A percentile compares a stretch with the other conserved stretches of the same genome.
These are phyloP conservation scores for Luvunga scandens DNA, from an alignment of 345 rosid species.

Conservation along the genomic window DNA sequence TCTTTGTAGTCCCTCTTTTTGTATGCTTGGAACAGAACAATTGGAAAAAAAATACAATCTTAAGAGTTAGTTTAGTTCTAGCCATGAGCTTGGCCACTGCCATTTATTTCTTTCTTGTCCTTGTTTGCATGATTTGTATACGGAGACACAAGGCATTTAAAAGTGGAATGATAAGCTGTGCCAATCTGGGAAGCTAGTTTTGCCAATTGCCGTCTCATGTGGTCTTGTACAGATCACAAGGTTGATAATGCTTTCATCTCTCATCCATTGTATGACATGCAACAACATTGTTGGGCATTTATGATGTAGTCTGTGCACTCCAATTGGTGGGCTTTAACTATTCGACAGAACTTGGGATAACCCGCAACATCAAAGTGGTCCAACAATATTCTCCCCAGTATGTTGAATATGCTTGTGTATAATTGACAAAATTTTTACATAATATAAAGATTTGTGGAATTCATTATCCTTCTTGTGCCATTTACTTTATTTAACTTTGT, in stretches of 20 bases:
- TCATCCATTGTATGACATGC: slow-evolving; percentile 6
- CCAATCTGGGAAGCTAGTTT: slow-evolving; percentile 10
- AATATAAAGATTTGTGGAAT: not conserved
- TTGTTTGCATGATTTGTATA: not conserved
- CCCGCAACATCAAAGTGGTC: not conserved
- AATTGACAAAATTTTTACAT: not conserved
- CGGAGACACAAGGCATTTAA: not conserved
- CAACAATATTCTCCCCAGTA: not conserved
- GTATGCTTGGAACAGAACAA: slow-evolving; percentile 15
- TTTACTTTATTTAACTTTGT: not conserved
- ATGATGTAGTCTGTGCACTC: not conserved
- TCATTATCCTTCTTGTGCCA: not conserved
- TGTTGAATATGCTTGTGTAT: not conserved
- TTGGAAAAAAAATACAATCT: slow-evolving; percentile 16
- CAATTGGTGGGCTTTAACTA: slow-evolving; percentile 1
- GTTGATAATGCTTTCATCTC: slow-evolving; percentile 15
- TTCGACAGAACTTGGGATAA: not conserved
- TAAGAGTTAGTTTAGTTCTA: not conserved
- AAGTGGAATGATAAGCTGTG: slow-evolving; percentile 13
- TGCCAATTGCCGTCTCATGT: not conserved
- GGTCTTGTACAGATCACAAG: slow-evolving; percentile 3
- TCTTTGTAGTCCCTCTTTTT: slow-evolving; percentile 12
- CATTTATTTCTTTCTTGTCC: not conserved
- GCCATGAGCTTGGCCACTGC: not conserved
- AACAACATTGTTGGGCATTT: not conserved